Conservation (phyloP, 805 yeast species). For the Monosporozyma solicola region DNA sequence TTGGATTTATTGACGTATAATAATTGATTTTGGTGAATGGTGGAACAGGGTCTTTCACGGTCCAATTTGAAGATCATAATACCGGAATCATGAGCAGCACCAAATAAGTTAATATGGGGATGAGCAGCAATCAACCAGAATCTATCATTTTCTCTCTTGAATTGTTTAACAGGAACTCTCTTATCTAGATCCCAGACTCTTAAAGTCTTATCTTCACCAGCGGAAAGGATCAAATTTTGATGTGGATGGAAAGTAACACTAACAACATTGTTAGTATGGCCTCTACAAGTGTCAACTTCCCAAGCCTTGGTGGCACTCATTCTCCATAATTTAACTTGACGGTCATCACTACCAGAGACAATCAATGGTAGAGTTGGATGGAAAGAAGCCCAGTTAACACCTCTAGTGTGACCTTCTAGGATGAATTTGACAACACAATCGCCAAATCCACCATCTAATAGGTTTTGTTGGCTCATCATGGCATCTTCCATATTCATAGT, state of each 20-base stretch:
- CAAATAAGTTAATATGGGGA: constrained; percentile 85
- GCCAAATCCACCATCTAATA: constrained; percentile 90
- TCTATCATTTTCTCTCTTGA: constrained; percentile 87
- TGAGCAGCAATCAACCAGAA: constrained; percentile 90
- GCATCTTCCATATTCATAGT: constrained; percentile 36
- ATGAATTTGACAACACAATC: constrained; percentile 94
- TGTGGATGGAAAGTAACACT: constrained; percentile 88
- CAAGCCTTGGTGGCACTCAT: constrained; percentile 97
- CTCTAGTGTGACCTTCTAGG: constrained; percentile 95
- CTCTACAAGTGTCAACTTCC: constrained; percentile 98
- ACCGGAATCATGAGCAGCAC: constrained; percentile 95
- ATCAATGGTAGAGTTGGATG: constrained; percentile 94
- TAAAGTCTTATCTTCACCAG: constrained; percentile 91
- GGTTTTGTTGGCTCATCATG: constrained; percentile 45
- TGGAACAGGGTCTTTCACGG: constrained; percentile 75
- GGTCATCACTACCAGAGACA: constrained; percentile 93
- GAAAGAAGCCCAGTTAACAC: constrained; percentile 97
- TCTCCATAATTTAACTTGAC: constrained; percentile 93
- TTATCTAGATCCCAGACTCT: constrained; percentile 95
- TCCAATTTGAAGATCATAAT: constrained; percentile 96
- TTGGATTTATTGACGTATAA: constrained; percentile 74
- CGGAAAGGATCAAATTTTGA: constrained; percentile 85
- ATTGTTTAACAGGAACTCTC: constrained; percentile 87
- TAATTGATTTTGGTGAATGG: constrained; percentile 71
- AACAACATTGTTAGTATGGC: constrained; percentile 90